phyloP scores from a whole-genome alignment of 1,284 basidiomycete genomes.

The Pulchroboletus neoregius region DNA sequence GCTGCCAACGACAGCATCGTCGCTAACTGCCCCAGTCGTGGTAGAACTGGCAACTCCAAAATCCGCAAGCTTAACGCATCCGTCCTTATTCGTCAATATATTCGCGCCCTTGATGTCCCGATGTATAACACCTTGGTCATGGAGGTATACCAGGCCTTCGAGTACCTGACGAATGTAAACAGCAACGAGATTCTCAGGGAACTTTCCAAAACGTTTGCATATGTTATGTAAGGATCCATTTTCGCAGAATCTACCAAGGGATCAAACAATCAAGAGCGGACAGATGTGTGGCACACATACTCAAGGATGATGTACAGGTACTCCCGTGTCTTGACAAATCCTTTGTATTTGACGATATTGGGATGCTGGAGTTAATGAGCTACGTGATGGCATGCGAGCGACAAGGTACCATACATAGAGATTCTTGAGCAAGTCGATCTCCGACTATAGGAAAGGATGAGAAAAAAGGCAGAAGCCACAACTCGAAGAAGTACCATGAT shows the following conservation, averaged over 20 bases:
- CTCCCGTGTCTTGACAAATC: constrained; percentile 92
- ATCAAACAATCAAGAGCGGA: constrained; percentile 2
- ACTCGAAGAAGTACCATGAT: constrained; percentile 72
- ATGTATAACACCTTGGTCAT: constrained; percentile 97
- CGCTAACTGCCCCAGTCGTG: constrained; percentile 64
- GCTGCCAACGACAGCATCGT: constrained; percentile 91
- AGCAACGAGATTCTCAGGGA: constrained; percentile 93
- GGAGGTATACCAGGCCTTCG: constrained; percentile 90
- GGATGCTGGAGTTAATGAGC: constrained; percentile 52
- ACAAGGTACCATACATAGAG: constrained; percentile 61
- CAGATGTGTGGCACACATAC: constrained; percentile 36
- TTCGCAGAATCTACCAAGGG: constrained; percentile 78
- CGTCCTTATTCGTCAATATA: constrained; percentile 97
- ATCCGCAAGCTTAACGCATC: constrained; percentile 93
- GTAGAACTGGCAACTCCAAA: constrained; percentile 86
- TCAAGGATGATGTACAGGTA: constrained; percentile 96
- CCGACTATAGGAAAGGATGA: constrained; percentile 55
- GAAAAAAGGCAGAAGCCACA: constrained; percentile 7
- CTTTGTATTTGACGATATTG: constrained; percentile 99
- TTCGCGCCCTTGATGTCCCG: constrained; percentile 99
- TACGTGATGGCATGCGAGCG: background rate
- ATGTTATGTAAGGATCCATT: constrained; percentile 96
- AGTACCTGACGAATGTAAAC: constrained; percentile 95
- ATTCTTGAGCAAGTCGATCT: constrained; percentile 97
- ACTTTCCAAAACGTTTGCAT: constrained; percentile 96